These are phyloP conservation scores for Psilocybe sp. DNA, from an alignment of 768 basidiomycete genomes.

Conservation along the genomic window DNA sequence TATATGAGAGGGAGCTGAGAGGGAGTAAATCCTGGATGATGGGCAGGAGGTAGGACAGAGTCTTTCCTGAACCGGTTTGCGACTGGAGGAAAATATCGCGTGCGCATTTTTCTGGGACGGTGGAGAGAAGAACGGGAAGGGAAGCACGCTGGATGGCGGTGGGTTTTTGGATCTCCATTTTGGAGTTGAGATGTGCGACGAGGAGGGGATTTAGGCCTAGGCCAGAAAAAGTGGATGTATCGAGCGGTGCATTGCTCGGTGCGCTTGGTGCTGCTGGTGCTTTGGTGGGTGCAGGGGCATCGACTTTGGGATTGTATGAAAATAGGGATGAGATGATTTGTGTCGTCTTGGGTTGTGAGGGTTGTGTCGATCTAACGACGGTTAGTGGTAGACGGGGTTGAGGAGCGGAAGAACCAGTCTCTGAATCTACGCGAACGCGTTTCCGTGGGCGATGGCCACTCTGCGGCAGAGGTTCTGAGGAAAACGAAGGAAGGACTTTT, in stretches of 20 bases:
- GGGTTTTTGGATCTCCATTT: slow-evolving; percentile 81
- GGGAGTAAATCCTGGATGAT: slow-evolving; percentile 94
- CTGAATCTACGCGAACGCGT: slow-evolving; percentile 18
- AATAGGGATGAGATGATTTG: slow-evolving; percentile 90
- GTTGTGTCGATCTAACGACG: slow-evolving; percentile 11
- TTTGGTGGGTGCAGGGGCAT: slow-evolving; percentile 31
- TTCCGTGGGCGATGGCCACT: slow-evolving; percentile 15
- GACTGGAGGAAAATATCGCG: slow-evolving; percentile 92
- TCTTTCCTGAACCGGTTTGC: slow-evolving; percentile 97
- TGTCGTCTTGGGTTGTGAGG: slow-evolving; percentile 26
- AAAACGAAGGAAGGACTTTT: neutral
- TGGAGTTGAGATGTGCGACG: slow-evolving; percentile 69
- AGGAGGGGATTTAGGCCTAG: slow-evolving; percentile 84
- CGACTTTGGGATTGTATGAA: slow-evolving; percentile 74
- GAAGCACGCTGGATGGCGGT: slow-evolving; percentile 87
- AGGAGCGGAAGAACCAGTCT: slow-evolving; percentile 16
- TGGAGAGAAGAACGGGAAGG: slow-evolving; percentile 49
- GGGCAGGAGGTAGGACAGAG: slow-evolving; percentile 88
- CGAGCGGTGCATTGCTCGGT: slow-evolving; percentile 86
- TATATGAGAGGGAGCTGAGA: slow-evolving; percentile 84
- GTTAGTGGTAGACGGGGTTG: slow-evolving; percentile 11
- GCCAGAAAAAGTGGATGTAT: slow-evolving; percentile 76
- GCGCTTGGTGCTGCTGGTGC: slow-evolving; percentile 26
- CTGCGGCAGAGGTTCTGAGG: slow-evolving; percentile 10
- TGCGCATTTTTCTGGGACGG: slow-evolving; percentile 31